Percentiles rank a stretch among this genome's conserved stretches.
These are phyloP conservation scores for Lecanoromycetidae sp. DNA, from an alignment of 2,329 filamentous ascomycete species.

Conservation along the genomic window DNA sequence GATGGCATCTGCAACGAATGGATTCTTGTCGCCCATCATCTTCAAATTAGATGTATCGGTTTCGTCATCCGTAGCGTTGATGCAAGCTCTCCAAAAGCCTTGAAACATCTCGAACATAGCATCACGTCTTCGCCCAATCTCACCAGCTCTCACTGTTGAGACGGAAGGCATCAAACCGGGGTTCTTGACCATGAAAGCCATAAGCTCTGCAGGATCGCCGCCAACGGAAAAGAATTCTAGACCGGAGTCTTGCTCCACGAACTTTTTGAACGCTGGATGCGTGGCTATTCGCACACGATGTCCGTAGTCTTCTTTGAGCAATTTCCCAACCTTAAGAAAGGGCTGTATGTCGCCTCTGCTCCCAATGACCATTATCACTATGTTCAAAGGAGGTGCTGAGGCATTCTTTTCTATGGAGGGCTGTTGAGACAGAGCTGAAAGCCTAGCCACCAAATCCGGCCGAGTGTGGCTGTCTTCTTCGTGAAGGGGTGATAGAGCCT, in stretches of 20 bases:
- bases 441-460: constrained; percentile 19
- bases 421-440: constrained; percentile 19
- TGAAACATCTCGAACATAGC: constrained; percentile 74
- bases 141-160: constrained; percentile 59
- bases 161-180: constrained; percentile 60
- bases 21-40: constrained; percentile 48
- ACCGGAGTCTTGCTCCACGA: constrained; percentile 58
- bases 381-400: constrained; percentile 50
- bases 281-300: constrained; percentile 69
- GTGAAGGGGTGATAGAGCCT: constrained; percentile 6
- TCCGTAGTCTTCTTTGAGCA: constrained; percentile 55
- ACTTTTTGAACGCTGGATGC: constrained; percentile 64
- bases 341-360: constrained; percentile 71
- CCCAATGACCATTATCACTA: constrained; percentile 75
- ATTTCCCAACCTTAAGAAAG: constrained; percentile 62
- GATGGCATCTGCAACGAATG: constrained; percentile 29
- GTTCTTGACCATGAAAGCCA: constrained; percentile 21
- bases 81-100: constrained; percentile 69
- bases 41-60: constrained; percentile 48
- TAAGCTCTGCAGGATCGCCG: constrained; percentile 18
- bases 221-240: constrained; percentile 47
- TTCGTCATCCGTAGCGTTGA: constrained; percentile 60
- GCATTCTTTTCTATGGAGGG: constrained; percentile 13
- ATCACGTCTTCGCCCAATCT: constrained; percentile 54
- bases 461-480: constrained; percentile 14